Base-by-base conservation (phyloP, 495 filamentous ascomycete species). In the Daldinia caldariorum region DNA sequence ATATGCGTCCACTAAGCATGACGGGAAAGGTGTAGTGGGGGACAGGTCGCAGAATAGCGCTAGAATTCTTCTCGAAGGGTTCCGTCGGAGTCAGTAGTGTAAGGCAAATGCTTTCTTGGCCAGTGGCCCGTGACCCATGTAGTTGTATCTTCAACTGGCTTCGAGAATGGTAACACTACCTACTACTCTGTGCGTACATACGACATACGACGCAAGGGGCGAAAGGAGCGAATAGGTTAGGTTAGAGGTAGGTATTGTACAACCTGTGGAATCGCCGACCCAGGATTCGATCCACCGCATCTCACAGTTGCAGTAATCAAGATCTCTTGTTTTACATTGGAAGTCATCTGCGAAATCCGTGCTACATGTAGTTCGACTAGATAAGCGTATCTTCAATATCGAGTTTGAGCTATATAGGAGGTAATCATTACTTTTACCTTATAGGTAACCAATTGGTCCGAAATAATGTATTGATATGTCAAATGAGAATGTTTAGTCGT, bases 1-100 rank as follows among this genome's bases (percentile, higher is more conserved):
- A 34, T 55, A 63, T 39, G 67, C 47, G 60, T 22, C 61, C 53
- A 60, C 67, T 70, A 65, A 70, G 67, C 67, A 65, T 56, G 34
- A 55, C 38, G 34, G 56, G 5, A 51, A 12, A 68, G 14, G 22
- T 49, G 41, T 63, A 45, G 60, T 58, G 63, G 69, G 69, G 58
- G 61, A 56, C n/a, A 45, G 31, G 29, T 6, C 34, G 5, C 26
- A 13, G 39, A 26, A 26, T 26, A 26, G 41, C 69, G 64, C 69
- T 72, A 68, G 69, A 72, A 72, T 58, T 60, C 47, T 72, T 72
- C 69, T 72, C 59, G 69, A 72, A 72, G 55, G 26, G 26, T 10
- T 54, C 38, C 59, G 39, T 57, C 49, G 35, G 29, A 55, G 32
- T 58, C 58, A 26, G 32, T 9, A 63, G 12, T 35, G 6, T 29